Percentiles rank a stretch among this genome's conserved stretches.
phyloP scores from a whole-genome alignment of 2,329 filamentous ascomycete species.

The Stagonosporopsis vannaccii region DNA sequence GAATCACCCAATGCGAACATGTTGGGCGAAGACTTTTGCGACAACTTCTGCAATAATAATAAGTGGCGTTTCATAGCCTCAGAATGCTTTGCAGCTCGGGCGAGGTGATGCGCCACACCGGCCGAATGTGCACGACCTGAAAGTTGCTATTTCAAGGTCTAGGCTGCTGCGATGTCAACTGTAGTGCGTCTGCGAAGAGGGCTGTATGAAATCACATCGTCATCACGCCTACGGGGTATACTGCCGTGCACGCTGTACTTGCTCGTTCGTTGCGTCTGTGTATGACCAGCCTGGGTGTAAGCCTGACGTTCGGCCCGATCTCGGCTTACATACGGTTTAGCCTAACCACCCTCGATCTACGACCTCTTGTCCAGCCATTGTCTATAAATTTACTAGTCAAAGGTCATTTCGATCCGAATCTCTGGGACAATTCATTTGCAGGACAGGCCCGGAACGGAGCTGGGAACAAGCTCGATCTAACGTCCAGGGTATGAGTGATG shows the following conservation, averaged over 20 bases:
- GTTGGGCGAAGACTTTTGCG: constrained; percentile 12
- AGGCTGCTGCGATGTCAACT: background rate
- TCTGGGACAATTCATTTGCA: background rate
- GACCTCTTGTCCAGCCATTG: background rate
- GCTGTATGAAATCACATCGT: background rate
- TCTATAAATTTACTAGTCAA: too few species aligned
- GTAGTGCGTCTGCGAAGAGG: background rate
- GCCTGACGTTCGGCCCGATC: background rate
- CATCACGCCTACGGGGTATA: too few species aligned
- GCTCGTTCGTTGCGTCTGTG: too few species aligned
- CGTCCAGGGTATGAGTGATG: too few species aligned
- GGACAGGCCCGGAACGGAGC: too few species aligned
- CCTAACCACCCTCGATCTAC: too few species aligned
- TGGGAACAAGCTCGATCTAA: too few species aligned
- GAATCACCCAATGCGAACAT: constrained; percentile 11
- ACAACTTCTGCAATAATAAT: constrained; percentile 1
- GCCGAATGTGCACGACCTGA: background rate
- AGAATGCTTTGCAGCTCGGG: background rate
- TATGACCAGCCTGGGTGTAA: background rate
- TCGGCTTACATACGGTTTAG: background rate
- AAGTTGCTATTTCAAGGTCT: background rate
- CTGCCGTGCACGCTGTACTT: too few species aligned
- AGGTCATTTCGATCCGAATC: background rate
- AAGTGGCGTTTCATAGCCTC: constrained; percentile 1
- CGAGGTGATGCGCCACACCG: constrained; percentile 6